phyloP scores from a whole-genome alignment of 2,329 filamentous ascomycete genomes.

The Fusarium staphyleae region DNA sequence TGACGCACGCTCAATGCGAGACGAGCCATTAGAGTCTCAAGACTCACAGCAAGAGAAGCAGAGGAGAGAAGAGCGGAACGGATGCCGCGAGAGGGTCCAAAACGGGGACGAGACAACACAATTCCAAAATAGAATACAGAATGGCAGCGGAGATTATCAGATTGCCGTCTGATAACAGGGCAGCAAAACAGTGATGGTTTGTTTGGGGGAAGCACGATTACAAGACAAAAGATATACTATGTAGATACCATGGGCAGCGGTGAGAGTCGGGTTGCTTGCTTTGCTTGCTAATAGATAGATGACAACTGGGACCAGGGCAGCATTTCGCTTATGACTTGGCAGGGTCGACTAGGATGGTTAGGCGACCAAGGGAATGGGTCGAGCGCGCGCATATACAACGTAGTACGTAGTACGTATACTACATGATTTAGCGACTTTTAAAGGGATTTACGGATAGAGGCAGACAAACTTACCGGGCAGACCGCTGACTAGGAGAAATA shows the following conservation, averaged over 20 bases:
- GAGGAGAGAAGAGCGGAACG: constrained; percentile 14
- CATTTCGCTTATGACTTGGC: constrained; percentile 1
- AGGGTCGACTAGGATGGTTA: not conserved
- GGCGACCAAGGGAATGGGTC: not conserved
- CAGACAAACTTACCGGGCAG: too few relatives aligned
- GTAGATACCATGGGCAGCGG: constrained; percentile 31
- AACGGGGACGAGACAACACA: constrained; percentile 14
- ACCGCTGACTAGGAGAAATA: too few relatives aligned
- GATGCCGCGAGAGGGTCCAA: constrained; percentile 16
- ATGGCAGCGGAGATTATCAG: constrained; percentile 7
- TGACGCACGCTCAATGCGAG: constrained; percentile 45
- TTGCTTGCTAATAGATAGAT: constrained; percentile 20
- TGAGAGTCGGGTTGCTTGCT: constrained; percentile 10
- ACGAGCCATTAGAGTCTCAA: constrained; percentile 43
- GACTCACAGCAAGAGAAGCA: constrained; percentile 14
- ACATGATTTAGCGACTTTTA: not conserved
- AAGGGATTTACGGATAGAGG: not conserved
- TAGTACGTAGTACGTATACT: too few relatives aligned
- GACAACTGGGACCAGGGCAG: constrained; percentile 1
- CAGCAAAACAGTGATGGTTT: not conserved
- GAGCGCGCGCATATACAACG: constrained; percentile 7
- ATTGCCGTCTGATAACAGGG: constrained; percentile 18
- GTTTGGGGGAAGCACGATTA: not conserved
- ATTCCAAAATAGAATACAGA: constrained; percentile 13
- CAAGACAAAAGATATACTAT: constrained; percentile 14